A percentile compares a stretch with the other conserved stretches of the same genome.
Evolutionary conservation across 257 asterid species (phyloP).

Genomic region (Hygrophila difformis): DNA sequence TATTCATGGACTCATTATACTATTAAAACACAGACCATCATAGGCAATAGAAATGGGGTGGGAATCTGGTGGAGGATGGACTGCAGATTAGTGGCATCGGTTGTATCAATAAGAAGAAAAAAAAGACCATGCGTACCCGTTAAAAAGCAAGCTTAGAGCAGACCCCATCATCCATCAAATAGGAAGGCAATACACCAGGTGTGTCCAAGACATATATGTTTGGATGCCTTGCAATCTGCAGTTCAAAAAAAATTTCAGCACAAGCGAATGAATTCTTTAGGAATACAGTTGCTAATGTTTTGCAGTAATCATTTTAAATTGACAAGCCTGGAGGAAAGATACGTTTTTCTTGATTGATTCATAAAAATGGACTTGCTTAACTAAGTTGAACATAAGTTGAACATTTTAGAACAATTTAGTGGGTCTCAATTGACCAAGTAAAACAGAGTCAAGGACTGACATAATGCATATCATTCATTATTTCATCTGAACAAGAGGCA

Average conservation of each 20-base stretch:
- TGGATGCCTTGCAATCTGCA: constrained; percentile 90
- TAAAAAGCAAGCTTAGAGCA: constrained; percentile 79
- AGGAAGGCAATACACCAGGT: constrained; percentile 68
- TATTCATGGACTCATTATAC: constrained; percentile 1
- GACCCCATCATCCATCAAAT: constrained; percentile 39
- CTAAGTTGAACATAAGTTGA: too few species aligned
- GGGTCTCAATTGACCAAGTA: too few species aligned
- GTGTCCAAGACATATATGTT: constrained; percentile 75
- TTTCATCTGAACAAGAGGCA: too few species aligned
- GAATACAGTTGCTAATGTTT: neutral
- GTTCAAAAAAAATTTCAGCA: constrained; percentile 1
- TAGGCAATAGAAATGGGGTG: neutral
- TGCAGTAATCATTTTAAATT: neutral
- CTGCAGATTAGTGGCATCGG: too few species aligned
- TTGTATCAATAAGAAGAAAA: neutral
- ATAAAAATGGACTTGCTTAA: constrained; percentile 7
- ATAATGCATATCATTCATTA: too few species aligned
- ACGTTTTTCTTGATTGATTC: too few species aligned
- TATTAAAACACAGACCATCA: neutral
- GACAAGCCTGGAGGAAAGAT: too few species aligned
- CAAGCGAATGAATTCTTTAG: too few species aligned
- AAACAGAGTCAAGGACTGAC: too few species aligned
- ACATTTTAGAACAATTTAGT: too few species aligned
- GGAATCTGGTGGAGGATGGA: neutral
- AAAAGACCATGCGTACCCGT: constrained; percentile 50